phyloP scores from a whole-genome alignment of 2,329 filamentous ascomycete species.

The Aspergillus chevalieri region DNA sequence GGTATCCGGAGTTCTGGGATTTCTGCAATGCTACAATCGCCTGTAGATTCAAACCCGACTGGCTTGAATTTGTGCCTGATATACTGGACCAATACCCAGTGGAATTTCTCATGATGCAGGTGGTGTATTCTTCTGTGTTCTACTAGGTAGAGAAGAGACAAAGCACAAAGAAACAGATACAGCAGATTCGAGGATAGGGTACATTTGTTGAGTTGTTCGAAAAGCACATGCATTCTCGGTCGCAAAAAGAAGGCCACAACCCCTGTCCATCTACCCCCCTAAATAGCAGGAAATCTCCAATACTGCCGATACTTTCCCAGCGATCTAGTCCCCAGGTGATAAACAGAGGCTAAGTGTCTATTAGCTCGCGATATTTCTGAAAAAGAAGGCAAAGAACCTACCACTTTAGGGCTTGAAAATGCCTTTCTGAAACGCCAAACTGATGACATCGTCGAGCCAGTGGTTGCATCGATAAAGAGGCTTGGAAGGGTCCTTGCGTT shows the following conservation, averaged over 20 bases:
- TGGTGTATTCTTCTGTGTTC: constrained; percentile 6
- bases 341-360: background rate
- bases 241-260: background rate
- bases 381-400: background rate
- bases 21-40: constrained; percentile 13
- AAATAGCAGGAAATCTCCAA: background rate
- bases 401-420: constrained; percentile 7
- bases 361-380: background rate
- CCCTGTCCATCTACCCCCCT: background rate
- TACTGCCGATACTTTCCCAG: background rate
- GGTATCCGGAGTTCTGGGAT: constrained; percentile 14
- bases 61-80: constrained; percentile 10
- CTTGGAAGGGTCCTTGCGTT: constrained; percentile 7
- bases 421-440: constrained; percentile 10
- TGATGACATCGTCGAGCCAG: constrained; percentile 13
- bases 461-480: constrained; percentile 12
- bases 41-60: constrained; percentile 9
- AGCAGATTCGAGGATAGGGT: background rate
- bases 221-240: background rate
- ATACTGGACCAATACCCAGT: constrained; percentile 9
- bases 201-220: background rate
- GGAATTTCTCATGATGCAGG: constrained; percentile 12
- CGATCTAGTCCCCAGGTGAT: background rate
- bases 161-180: background rate
- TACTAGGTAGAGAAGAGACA: constrained; percentile 4